Percentiles rank a stretch among this genome's conserved stretches.
Evolutionary conservation across 1,284 basidiomycete genomes (phyloP).

Genomic region (Ganoderma leucocontextum): DNA sequence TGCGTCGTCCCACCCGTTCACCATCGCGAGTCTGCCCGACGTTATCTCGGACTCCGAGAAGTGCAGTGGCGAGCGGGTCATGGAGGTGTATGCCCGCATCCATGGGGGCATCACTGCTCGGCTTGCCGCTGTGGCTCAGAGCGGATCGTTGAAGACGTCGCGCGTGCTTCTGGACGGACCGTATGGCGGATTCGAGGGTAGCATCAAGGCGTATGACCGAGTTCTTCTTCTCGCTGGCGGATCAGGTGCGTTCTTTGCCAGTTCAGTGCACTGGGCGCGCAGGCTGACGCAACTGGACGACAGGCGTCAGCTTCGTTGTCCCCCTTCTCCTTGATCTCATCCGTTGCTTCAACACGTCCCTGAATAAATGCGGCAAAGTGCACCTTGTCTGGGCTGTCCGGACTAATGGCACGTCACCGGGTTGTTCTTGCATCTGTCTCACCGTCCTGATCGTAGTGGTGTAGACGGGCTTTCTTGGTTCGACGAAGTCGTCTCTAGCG

Average conservation of each 20-base stretch:
- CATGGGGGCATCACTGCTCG: constrained; percentile 43
- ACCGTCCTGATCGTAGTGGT: background rate
- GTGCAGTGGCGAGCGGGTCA: background rate
- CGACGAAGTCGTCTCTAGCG: constrained; percentile 26
- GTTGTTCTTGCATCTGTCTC: background rate
- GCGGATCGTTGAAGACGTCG: constrained; percentile 24
- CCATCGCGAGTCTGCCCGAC: constrained; percentile 45
- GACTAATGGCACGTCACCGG: constrained; percentile 30
- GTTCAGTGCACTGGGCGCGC: too few relatives aligned
- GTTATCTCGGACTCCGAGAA: constrained; percentile 1
- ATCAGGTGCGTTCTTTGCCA: constrained; percentile 42
- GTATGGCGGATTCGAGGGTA: constrained; percentile 46
- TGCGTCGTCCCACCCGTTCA: constrained; percentile 51
- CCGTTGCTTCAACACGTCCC: constrained; percentile 22
- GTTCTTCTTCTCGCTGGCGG: constrained; percentile 50
- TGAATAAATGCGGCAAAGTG: constrained; percentile 26
- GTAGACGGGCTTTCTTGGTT: constrained; percentile 39
- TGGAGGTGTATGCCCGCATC: constrained; percentile 40
- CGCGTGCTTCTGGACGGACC: constrained; percentile 51
- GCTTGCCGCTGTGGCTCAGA: constrained; percentile 33
- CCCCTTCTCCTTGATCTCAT: constrained; percentile 43
- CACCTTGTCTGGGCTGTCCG: constrained; percentile 40
- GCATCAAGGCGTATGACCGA: constrained; percentile 42
- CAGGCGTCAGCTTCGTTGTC: constrained; percentile 43
- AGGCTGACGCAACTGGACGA: background rate